Conservation (phyloP, 176 grass and related monocot species). For the Triticum aestivum region IWGSC_CS_RefSeq_v2.1 NC_057806.1:423390621-423391120, state of each 20-base stretch:
- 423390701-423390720: not conserved
- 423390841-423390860: not conserved
- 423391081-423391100: not conserved
- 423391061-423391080: not conserved
- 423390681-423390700: not conserved
- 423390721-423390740: slow-evolving; percentile 96
- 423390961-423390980: too few relatives aligned
- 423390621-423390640: not conserved
- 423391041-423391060: not conserved
- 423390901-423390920: not conserved
- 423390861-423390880: not conserved
- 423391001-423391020: not conserved
- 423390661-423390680: not conserved
- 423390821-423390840: not conserved
- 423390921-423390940: not conserved
- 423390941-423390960: too few relatives aligned
- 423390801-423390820: slow-evolving; percentile 46
- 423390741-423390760: slow-evolving; percentile 81
- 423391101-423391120: slow-evolving; percentile 1
- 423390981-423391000: not conserved
- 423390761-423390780: slow-evolving; percentile 95
- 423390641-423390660: not conserved
- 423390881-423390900: not conserved
- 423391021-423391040: not conserved
- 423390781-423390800: slow-evolving; percentile 94